Evolutionary conservation across 352 stramenopile genomes (phyloP).

Genomic region (Pythium sp.): DNA sequence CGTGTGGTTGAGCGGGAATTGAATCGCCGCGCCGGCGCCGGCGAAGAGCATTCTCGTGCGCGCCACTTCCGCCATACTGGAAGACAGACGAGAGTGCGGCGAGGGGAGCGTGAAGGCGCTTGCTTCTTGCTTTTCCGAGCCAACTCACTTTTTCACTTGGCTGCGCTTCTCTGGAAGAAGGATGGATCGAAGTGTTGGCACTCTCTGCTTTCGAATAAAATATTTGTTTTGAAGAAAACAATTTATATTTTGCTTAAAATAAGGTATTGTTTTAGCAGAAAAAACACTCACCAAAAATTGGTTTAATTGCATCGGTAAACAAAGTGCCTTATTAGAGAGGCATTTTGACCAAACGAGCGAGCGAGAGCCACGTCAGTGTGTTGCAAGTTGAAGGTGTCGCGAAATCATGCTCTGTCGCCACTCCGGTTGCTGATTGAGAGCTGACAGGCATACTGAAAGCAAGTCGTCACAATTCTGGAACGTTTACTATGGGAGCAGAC

Average conservation of each 20-base stretch:
- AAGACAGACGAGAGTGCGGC: not conserved
- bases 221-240: too few species aligned
- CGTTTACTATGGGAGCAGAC: not conserved
- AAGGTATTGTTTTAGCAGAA: too few species aligned
- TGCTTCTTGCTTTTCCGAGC: not conserved
- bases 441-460: slow-evolving; percentile 3
- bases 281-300: too few species aligned
- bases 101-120: not conserved
- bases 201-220: too few species aligned
- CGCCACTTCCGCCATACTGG: slow-evolving; percentile 24
- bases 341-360: not conserved
- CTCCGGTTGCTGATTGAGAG: slow-evolving; percentile 27
- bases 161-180: slow-evolving; percentile 1
- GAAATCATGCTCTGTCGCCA: not conserved
- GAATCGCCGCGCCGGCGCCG: slow-evolving; percentile 44
- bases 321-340: not conserved
- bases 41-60: slow-evolving; percentile 47
- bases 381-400: slow-evolving; percentile 34
- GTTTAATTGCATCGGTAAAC: too few species aligned
- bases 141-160: not conserved
- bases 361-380: slow-evolving; percentile 37
- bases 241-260: too few species aligned
- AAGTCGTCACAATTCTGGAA: slow-evolving; percentile 16
- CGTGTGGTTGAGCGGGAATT: slow-evolving; percentile 37
- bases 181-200: not conserved